Conservation (phyloP, 345 rosid species). For the Barbarea vulgaris region DNA sequence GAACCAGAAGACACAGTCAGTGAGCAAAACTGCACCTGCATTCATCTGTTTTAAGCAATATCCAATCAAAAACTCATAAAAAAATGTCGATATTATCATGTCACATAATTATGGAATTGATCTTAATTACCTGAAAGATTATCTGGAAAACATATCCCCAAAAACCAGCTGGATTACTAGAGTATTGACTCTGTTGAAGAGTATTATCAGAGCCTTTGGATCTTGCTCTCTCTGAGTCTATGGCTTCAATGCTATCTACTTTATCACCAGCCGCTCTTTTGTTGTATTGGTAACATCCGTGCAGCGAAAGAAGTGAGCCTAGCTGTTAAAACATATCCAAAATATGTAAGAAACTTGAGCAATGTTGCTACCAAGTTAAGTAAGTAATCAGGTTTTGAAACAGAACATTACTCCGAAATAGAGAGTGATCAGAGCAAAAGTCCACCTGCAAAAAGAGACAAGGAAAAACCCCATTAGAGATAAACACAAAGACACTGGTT, state of each 20-base stretch:
- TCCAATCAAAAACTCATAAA: conserved; percentile 20
- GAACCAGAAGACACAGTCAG: conserved; percentile 96
- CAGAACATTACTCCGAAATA: conserved; percentile 76
- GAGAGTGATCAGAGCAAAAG: conserved; percentile 66
- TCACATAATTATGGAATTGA: background rate
- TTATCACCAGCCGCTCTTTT: conserved; percentile 64
- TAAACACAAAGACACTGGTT: background rate
- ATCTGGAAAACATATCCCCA: conserved; percentile 75
- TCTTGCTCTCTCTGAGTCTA: conserved; percentile 70
- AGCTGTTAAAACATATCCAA: conserved; percentile 47
- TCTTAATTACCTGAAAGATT: conserved; percentile 72
- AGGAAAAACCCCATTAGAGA: conserved; percentile 9
- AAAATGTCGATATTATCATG: background rate
- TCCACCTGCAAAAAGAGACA: conserved; percentile 69
- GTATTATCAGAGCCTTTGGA: conserved; percentile 43
- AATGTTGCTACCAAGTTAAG: conserved; percentile 5
- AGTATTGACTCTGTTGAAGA: conserved; percentile 30
- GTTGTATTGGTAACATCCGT: conserved; percentile 76
- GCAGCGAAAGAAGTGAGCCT: conserved; percentile 70
- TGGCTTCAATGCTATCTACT: conserved; percentile 61
- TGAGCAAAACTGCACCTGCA: conserved; percentile 98
- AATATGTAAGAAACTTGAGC: conserved; percentile 30
- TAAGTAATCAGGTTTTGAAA: conserved; percentile 4
- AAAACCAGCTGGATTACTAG: conserved; percentile 58
- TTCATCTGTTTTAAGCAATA: conserved; percentile 59